phyloP scores from a whole-genome alignment of 495 filamentous ascomycete species.

The Neurospora sp. region DNA sequence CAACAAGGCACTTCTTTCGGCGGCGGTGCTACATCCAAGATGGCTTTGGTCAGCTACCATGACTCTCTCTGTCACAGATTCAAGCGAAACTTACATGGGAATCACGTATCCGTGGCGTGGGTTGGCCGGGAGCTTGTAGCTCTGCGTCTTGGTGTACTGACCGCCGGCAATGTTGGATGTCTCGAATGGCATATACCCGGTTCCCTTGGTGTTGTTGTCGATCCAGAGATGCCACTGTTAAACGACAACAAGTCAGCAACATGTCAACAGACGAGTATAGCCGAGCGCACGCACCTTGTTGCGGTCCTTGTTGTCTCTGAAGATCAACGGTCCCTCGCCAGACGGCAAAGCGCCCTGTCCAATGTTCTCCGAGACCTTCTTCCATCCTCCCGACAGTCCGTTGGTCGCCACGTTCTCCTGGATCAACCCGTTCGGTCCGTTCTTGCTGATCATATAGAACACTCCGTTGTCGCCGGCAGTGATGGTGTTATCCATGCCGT shows the following conservation, averaged over 20 bases:
- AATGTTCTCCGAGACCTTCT: constrained; percentile 2
- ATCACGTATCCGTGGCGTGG: constrained; percentile 2
- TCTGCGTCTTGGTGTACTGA: not conserved
- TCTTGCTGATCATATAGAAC: constrained; percentile 2
- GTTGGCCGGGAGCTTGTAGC: not conserved
- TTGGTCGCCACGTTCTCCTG: constrained; percentile 1
- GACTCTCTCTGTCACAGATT: not conserved
- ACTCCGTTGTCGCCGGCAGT: not conserved
- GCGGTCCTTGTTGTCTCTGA: not conserved
- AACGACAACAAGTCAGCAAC: not conserved
- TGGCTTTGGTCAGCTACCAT: not conserved
- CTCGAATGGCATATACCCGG: constrained; percentile 2
- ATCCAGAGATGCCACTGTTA: constrained; percentile 5
- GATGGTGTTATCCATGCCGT: not conserved
- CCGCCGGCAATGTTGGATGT: not conserved
- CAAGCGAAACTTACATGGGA: constrained; percentile 1
- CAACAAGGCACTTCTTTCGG: not conserved
- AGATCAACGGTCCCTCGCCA: constrained; percentile 4
- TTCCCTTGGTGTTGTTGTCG: constrained; percentile 1
- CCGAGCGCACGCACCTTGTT: not conserved
- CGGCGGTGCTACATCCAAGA: not conserved
- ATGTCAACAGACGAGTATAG: not conserved
- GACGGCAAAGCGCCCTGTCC: not conserved
- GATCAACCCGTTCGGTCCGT: constrained; percentile 1
- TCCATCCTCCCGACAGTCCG: not conserved